Base-by-base conservation (phyloP, 2,329 filamentous ascomycete genomes). In the Cytospora mali region DNA sequence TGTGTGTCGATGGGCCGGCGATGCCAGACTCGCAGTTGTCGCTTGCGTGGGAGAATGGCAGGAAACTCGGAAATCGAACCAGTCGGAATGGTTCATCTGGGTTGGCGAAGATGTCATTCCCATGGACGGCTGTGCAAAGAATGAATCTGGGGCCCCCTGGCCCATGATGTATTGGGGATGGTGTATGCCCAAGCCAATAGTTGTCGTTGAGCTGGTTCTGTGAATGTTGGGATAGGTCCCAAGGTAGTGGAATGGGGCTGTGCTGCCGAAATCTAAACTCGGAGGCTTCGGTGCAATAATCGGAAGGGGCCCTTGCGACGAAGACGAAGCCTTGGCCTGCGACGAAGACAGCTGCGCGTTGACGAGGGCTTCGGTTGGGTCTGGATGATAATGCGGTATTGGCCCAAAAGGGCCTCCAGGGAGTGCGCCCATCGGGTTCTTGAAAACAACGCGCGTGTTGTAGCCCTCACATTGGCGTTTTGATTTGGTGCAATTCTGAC, bases 391-490 rank as follows among this genome's bases (percentile, higher is more conserved):
- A 50, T 61, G 64, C 33, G 77, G 71, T 21, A 81, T 79, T 62
- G 74, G 79, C 49, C 74, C 77, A 69, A 74, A 76, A 52, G 80
- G 78, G 53, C 76, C 76, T 69, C 80, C 78, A 69, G 84, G 77
- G 66, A 81, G 86, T 42, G 84, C 80, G 58, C 86, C 85, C 62
- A 89, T 77, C 6, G 88, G 88, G 56, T 91, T 84, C 73, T 92
- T 94, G 81, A 94, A 95, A 64, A 92, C 81, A 59, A 95, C 87
- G 53, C 89, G 85, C 73, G 92, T 89, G 68, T 87, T 92, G 74
- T 95, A 95, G 58, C 92, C 92, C 74, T 95, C 91, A 73, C 92
- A 96, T 68, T 87, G 81, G 16, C 92, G 84, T 75, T 93, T 94
- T 21, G 91, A 94, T 72, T 94, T 95, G 77, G 90, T 87, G 76